phyloP scores from a whole-genome alignment of 805 yeast species.

The Cyberlindnera xishuangbannaensis region DNA sequence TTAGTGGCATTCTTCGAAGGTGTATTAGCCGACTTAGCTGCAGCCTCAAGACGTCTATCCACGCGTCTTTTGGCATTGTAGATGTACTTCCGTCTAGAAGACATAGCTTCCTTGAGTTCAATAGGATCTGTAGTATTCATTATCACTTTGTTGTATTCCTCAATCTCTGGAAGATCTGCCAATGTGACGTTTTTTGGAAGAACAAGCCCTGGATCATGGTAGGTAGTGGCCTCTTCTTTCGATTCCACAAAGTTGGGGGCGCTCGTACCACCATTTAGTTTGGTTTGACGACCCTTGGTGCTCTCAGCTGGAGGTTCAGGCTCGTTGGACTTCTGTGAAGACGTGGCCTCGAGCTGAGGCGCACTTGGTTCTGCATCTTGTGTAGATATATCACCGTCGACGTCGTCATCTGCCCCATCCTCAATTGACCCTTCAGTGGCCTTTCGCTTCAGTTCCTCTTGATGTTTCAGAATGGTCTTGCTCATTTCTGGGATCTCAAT shows the following conservation, averaged over 20 bases:
- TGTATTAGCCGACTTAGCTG: constrained; percentile 6
- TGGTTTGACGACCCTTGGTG: too few relatives aligned
- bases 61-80: constrained; percentile 9
- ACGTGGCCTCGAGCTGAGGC: too few relatives aligned
- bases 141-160: constrained; percentile 1
- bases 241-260: too few relatives aligned
- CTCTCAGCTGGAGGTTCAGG: background rate
- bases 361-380: too few relatives aligned
- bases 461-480: too few relatives aligned
- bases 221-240: background rate
- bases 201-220: constrained; percentile 1
- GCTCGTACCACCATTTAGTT: too few relatives aligned
- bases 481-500: too few relatives aligned
- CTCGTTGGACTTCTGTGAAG: background rate
- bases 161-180: constrained; percentile 9
- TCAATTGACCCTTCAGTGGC: too few relatives aligned
- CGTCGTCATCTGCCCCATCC: too few relatives aligned
- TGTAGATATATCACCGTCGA: too few relatives aligned
- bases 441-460: too few relatives aligned
- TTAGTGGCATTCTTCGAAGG: constrained; percentile 7
- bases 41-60: constrained; percentile 3
- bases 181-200: constrained; percentile 4
- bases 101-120: constrained; percentile 3
- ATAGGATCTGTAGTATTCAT: background rate
- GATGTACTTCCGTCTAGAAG: constrained; percentile 8